phyloP scores from a whole-genome alignment of 257 asterid species.

The Salvia splendens region DNA sequence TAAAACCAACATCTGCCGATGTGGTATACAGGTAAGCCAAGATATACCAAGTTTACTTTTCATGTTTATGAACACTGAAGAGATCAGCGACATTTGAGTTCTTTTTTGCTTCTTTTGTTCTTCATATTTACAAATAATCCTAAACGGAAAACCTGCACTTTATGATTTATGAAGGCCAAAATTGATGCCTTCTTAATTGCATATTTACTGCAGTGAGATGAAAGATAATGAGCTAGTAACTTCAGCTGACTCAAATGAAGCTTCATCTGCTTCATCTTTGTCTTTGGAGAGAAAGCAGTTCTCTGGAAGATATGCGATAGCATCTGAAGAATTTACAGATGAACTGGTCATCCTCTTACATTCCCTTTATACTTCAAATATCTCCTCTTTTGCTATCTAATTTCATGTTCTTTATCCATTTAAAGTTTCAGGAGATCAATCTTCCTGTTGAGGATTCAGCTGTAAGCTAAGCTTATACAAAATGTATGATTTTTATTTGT shows the following conservation, averaged over 20 bases:
- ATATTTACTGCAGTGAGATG: constrained; percentile 63
- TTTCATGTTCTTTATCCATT: constrained; percentile 21
- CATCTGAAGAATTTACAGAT: constrained; percentile 78
- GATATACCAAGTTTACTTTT: constrained; percentile 4
- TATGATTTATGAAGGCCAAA: constrained; percentile 23
- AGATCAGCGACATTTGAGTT: constrained; percentile 19
- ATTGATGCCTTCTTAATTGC: constrained; percentile 24
- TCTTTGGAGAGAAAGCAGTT: constrained; percentile 73
- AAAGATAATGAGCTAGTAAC: constrained; percentile 63
- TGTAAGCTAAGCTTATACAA: constrained; percentile 16
- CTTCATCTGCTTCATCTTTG: constrained; percentile 59
- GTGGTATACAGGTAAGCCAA: constrained; percentile 67
- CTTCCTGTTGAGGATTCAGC: constrained; percentile 13
- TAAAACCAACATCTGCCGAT: constrained; percentile 88
- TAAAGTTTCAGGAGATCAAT: constrained; percentile 5
- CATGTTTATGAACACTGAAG: constrained; percentile 12
- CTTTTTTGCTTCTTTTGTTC: constrained; percentile 17
- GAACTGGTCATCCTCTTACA: constrained; percentile 62
- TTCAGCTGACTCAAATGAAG: constrained; percentile 50
- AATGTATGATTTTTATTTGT: constrained; percentile 31
- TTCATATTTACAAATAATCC: constrained; percentile 12
- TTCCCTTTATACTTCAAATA: constrained; percentile 17
- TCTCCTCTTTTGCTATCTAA: not conserved
- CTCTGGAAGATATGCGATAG: constrained; percentile 83
- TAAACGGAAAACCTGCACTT: constrained; percentile 18